Percentiles rank a stretch among this genome's conserved stretches.
These are phyloP conservation scores for Artomyces pyxidatus DNA, from an alignment of 768 basidiomycete genomes.

Conservation along the genomic window DNA sequence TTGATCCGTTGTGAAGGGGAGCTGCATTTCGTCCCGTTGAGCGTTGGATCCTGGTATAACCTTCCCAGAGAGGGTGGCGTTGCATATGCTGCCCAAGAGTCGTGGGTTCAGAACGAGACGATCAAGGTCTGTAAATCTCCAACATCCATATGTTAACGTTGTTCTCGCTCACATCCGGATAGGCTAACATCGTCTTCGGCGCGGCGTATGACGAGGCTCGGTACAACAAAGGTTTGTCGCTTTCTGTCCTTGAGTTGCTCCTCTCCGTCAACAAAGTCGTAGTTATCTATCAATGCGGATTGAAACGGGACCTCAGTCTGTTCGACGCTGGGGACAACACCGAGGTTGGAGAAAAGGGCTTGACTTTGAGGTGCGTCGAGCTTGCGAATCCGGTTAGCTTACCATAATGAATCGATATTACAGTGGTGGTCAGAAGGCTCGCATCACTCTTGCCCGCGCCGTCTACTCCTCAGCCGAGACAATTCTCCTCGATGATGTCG, in stretches of 20 bases:
- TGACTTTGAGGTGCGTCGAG: slow-evolving; percentile 29
- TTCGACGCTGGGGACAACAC: slow-evolving; percentile 44
- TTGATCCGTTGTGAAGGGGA: slow-evolving; percentile 31
- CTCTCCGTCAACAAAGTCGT: background rate
- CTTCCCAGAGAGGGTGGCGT: slow-evolving; percentile 63
- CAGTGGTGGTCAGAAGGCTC: slow-evolving; percentile 53
- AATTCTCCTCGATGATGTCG: slow-evolving; percentile 67
- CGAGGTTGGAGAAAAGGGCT: slow-evolving; percentile 52
- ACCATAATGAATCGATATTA: background rate
- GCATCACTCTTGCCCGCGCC: slow-evolving; percentile 50
- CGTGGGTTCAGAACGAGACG: slow-evolving; percentile 80
- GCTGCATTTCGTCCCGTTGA: slow-evolving; percentile 52
- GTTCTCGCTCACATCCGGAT: background rate
- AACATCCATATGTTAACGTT: background rate
- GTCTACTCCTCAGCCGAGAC: slow-evolving; percentile 52
- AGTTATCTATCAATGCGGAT: slow-evolving; percentile 16
- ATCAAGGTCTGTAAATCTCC: slow-evolving; percentile 40
- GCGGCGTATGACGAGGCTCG: slow-evolving; percentile 34
- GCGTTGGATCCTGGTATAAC: slow-evolving; percentile 54
- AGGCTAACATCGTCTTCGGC: slow-evolving; percentile 49
- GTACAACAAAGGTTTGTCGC: slow-evolving; percentile 30
- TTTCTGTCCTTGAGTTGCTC: background rate
- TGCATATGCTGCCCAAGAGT: slow-evolving; percentile 77
- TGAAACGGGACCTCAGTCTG: slow-evolving; percentile 34
- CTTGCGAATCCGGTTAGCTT: background rate